These are phyloP conservation scores for Hypoxylon trugodes DNA, from an alignment of 495 filamentous ascomycete genomes.

Conservation along the genomic window DNA sequence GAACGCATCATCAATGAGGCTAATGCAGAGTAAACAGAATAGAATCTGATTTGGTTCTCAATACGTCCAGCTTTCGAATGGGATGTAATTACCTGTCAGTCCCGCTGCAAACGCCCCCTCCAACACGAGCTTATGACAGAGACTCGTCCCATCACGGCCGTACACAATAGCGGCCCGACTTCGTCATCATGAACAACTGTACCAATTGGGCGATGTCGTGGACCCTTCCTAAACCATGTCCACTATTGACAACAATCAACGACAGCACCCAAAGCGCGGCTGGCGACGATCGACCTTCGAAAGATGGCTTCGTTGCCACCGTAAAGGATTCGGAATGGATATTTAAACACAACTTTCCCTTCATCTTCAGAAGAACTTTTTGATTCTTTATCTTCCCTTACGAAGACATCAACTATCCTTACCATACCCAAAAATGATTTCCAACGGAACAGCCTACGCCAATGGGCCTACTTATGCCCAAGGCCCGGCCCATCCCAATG, in stretches of 20 bases:
- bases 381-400: neutral
- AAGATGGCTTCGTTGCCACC: constrained; percentile 17
- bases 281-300: constrained; percentile 10
- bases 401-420: no score
- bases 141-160: constrained; percentile 19
- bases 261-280: no score
- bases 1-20: constrained; percentile 9
- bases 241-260: neutral
- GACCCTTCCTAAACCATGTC: neutral
- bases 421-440: constrained; percentile 47
- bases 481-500: no score
- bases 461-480: no score
- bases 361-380: neutral
- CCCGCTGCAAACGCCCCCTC: constrained; percentile 25
- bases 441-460: no score
- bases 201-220: constrained; percentile 4
- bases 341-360: constrained; percentile 10
- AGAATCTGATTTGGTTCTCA: constrained; percentile 6
- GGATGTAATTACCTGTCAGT: constrained; percentile 14
- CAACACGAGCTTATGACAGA: constrained; percentile 11
- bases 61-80: constrained; percentile 22
- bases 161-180: constrained; percentile 20
- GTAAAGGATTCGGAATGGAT: neutral
- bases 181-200: constrained; percentile 20
- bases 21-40: constrained; percentile 11